These are phyloP conservation scores for Fusarium pseudograminearum DNA, from an alignment of 2,329 filamentous ascomycete genomes.

Conservation along the genomic window DNA sequence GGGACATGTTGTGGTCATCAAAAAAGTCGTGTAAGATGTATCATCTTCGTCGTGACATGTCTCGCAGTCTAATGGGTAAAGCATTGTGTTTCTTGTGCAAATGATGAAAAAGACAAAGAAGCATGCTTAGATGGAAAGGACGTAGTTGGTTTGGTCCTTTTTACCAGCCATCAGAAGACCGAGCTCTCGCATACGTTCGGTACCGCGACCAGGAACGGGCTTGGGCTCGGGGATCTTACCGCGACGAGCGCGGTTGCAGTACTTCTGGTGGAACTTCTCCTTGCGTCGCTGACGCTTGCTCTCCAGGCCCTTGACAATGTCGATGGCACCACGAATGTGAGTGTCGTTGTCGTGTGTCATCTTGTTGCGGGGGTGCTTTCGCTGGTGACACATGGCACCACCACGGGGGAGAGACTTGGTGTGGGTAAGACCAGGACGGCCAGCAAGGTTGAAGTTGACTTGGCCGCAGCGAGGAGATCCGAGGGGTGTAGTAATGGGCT, in stretches of 20 bases:
- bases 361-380: slow-evolving; percentile 59
- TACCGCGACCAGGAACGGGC: slow-evolving; percentile 85
- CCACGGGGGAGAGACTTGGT: slow-evolving; percentile 90
- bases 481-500: slow-evolving; percentile 51
- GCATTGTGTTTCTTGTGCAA: slow-evolving; percentile 13
- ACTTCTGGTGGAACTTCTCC: slow-evolving; percentile 92
- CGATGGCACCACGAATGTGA: slow-evolving; percentile 91
- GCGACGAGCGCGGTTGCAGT: slow-evolving; percentile 85
- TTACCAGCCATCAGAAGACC: slow-evolving; percentile 90
- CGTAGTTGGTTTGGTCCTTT: slow-evolving; percentile 78
- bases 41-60: slow-evolving; percentile 30
- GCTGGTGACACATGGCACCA: slow-evolving; percentile 74
- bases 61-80: slow-evolving; percentile 31
- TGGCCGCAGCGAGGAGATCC: slow-evolving; percentile 57
- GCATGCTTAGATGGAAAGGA: slow-evolving; percentile 73
- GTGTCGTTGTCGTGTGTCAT: slow-evolving; percentile 58
- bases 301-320: slow-evolving; percentile 96
- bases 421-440: slow-evolving; percentile 75
- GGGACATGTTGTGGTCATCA: slow-evolving; percentile 33
- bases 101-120: slow-evolving; percentile 2
- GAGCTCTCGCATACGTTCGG: slow-evolving; percentile 85
- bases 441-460: slow-evolving; percentile 56
- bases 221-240: slow-evolving; percentile 71
- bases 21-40: slow-evolving; percentile 34
- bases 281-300: slow-evolving; percentile 92